Conservation (phyloP, 805 yeast species). For the Sugiyamaella smithiae region DNA sequence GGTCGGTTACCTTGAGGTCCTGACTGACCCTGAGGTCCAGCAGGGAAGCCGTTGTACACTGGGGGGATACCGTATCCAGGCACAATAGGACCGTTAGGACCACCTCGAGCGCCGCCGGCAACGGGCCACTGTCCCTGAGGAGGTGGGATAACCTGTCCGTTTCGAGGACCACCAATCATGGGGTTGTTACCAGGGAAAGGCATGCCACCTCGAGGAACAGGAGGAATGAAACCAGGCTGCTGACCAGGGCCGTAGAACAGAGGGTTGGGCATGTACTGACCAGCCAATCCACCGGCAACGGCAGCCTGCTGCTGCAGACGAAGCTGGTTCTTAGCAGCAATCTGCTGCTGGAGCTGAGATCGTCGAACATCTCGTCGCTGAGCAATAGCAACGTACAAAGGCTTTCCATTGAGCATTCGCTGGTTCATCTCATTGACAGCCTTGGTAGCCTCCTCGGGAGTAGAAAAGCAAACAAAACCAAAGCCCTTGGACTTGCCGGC, state of each 20-base stretch:
- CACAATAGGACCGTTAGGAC: conserved; percentile 75
- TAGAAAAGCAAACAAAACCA: conserved; percentile 96
- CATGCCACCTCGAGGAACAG: conserved; percentile 63
- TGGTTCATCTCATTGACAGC: conserved; percentile 99
- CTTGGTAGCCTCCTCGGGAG: conserved; percentile 98
- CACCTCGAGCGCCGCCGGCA: conserved; percentile 44
- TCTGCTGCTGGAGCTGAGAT: conserved; percentile 94
- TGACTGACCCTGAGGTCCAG: conserved; percentile 29
- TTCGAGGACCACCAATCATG: conserved; percentile 28
- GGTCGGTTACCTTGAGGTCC: conserved; percentile 22
- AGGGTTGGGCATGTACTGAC: conserved; percentile 74
- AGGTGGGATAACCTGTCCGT: conserved; percentile 34
- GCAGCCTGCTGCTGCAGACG: conserved; percentile 93
- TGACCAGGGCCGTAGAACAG: conserved; percentile 72
- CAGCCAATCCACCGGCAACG: conserved; percentile 76
- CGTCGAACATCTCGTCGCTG: conserved; percentile 98
- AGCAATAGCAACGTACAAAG: conserved; percentile 96
- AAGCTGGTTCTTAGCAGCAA: conserved; percentile 96
- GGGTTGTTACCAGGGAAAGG: conserved; percentile 40
- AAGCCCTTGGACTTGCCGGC: conserved; percentile 95
- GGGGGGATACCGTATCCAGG: conserved; percentile 81
- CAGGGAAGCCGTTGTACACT: conserved; percentile 44
- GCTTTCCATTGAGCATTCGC: conserved; percentile 91
- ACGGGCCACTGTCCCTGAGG: conserved; percentile 39
- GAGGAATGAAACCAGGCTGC: conserved; percentile 81